Base-by-base conservation (phyloP, 257 asterid genomes). In the Solanum habrochaites region DNA sequence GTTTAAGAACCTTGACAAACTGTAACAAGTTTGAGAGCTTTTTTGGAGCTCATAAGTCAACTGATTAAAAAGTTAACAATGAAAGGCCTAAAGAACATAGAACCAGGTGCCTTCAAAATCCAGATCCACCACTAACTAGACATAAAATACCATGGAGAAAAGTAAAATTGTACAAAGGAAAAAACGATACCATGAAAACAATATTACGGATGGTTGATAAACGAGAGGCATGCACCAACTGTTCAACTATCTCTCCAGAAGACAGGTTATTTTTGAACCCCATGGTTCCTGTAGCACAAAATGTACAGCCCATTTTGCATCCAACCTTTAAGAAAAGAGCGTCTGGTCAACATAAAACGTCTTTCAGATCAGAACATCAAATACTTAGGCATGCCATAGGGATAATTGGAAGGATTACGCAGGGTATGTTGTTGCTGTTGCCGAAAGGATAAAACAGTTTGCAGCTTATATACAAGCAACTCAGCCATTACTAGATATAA, bases 201-300 rank as follows among this genome's bases (percentile, higher is more conserved):
- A 96, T 85, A 91, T 97, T 97, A 29, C 99, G 97, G 72, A 97
- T 97, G 49, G 94, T 70, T 82, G 98, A 93, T 86, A 96, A 90
- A 74, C 94, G 93, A 89, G 99, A 94, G 27, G 99, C 98, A 88
- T 93, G 98, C 86, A 96, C 99, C 86, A 97, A 91, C 77, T 96
- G 99, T 90, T 97, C 99, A 84, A 97, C 86, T 87, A 97, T 95
- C 90, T 97, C 99, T 71, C 99, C 98, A 11, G 98, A 91, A 25
- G 99, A 90, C 75, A 97, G 98, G 91, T 94, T 96, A 58, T 60
- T 93, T 89, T 96, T 97, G 86, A 96, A 97, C 80, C 99, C 99
- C 99, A 97, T 97, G 91, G 94, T 96, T 90, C 99, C 99, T 4
- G 99, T 97, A 7, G 99, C 99, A 85, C 99, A 97, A 86, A 97